Evolutionary conservation across 768 basidiomycete genomes (phyloP).

Genomic region (Phanerochaete carnosa): DNA sequence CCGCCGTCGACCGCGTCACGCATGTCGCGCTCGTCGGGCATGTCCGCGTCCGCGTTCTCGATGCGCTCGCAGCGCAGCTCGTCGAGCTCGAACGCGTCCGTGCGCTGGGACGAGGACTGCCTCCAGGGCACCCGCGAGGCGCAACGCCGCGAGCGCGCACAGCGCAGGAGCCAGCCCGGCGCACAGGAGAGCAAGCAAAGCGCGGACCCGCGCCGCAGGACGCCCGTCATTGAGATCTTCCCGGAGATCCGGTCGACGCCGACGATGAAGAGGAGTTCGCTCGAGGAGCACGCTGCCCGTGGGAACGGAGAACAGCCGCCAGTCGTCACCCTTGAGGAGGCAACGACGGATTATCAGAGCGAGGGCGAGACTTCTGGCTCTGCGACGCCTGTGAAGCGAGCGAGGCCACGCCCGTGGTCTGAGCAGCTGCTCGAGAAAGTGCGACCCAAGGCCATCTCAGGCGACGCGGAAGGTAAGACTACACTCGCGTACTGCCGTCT

Average conservation of each 20-base stretch:
- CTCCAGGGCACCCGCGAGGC: conserved; percentile 46
- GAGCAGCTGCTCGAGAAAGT: conserved; percentile 55
- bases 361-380: conserved; percentile 6
- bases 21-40: conserved; percentile 16
- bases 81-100: conserved; percentile 33
- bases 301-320: conserved; percentile 13
- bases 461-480: conserved; percentile 49
- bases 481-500: neutral
- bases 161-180: conserved; percentile 19
- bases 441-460: conserved; percentile 47
- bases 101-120: conserved; percentile 50
- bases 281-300: conserved; percentile 1
- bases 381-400: conserved; percentile 35
- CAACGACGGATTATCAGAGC: conserved; percentile 49
- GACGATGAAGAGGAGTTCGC: conserved; percentile 7
- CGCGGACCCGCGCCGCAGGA: conserved; percentile 51
- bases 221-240: conserved; percentile 58
- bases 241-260: conserved; percentile 31
- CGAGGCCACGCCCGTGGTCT: conserved; percentile 55
- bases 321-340: conserved; percentile 45
- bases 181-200: conserved; percentile 40
- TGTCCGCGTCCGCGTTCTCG: conserved; percentile 24
- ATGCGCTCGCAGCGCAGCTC: conserved; percentile 37
- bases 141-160: conserved; percentile 26
- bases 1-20: conserved; percentile 42